These are phyloP conservation scores for Neoascochyta sp. DNA, from an alignment of 2,329 filamentous ascomycete species.

Conservation along the genomic window DNA sequence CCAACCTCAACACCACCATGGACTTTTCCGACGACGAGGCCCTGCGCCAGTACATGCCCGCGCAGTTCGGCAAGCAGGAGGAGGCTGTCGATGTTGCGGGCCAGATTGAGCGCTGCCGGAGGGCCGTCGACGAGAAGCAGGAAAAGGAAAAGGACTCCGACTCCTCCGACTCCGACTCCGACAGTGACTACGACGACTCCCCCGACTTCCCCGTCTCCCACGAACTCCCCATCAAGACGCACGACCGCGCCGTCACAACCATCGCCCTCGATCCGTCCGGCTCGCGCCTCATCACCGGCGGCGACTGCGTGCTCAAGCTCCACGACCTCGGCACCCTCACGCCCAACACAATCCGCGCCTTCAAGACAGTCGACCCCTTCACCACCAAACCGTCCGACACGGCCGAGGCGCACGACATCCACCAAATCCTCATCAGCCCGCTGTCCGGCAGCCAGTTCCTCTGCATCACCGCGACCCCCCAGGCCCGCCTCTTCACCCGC, in stretches of 20 bases:
- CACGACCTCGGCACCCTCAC: constrained; percentile 97
- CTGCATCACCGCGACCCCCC: constrained; percentile 82
- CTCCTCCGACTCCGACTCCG: constrained; percentile 40
- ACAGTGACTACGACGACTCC: constrained; percentile 66
- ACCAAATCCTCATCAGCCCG: constrained; percentile 83
- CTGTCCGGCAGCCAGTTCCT: constrained; percentile 75
- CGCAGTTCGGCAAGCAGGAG: constrained; percentile 79
- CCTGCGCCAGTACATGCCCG: constrained; percentile 72
- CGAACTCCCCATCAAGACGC: constrained; percentile 87
- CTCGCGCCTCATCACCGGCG: constrained; percentile 81
- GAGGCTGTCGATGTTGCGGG: constrained; percentile 69
- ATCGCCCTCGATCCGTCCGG: constrained; percentile 82
- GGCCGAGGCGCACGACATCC: constrained; percentile 81
- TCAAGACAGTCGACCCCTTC: constrained; percentile 86
- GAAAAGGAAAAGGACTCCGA: constrained; percentile 29
- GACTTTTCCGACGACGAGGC: constrained; percentile 57
- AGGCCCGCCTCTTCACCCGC: constrained; percentile 82
- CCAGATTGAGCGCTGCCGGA: constrained; percentile 76
- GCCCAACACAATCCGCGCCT: constrained; percentile 86
- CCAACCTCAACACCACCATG: no score
- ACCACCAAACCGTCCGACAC: constrained; percentile 66
- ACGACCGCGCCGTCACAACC: constrained; percentile 81
- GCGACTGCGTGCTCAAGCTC: constrained; percentile 86
- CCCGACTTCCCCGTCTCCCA: constrained; percentile 92
- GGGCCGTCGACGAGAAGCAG: constrained; percentile 47